Base-by-base conservation (phyloP, 257 asterid genomes). In the Lavandula angustifolia region DNA sequence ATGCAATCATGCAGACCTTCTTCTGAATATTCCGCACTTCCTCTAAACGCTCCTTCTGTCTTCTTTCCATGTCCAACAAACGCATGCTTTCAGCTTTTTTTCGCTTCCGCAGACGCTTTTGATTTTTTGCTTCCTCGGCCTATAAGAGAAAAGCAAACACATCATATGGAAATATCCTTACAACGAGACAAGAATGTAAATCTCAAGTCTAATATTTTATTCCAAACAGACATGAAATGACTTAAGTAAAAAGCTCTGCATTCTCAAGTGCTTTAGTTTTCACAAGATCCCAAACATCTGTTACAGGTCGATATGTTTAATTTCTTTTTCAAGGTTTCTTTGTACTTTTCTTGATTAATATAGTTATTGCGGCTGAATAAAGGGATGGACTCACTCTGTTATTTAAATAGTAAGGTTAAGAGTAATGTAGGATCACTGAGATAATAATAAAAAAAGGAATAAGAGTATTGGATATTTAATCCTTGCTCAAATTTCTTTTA, bases 101-200 rank as follows among this genome's bases (percentile, higher is more conserved):
- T 74, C 95, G 81, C 89, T 86, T 94, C 66, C 13, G 81, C 80
- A 84, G 6, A 64, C 67, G 80, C 48, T 82, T 75, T 76, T 71
- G 60, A 5, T 46, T 72, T 62, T 81, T 83, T 71, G 95, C 97
- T 86, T 83, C 95, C 82, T 87, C 92, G 70, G 99, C 95, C 99
- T 94, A 73, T 35, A 76, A 56, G 63, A 37, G 49, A 44, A 59
- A 22, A 9, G 6, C 52, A 53, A 12, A 37, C 64, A 42, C 53
- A 51, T 70, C 34, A 62, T 50, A 51, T 18, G 27, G 34, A 69
- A 61, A 35, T 14, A 32, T 51, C 14, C 31, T 56, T 47, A 62
- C 41, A 44, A 42, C 27, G 33, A 62, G 32, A 32, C 40, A 50
- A 48, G 11, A 22, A 14, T n/a, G 22, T 14, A 64, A 33, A 34